These are phyloP conservation scores for Phytopythium vexans DNA, from an alignment of 352 stramenopile species.

Conservation along the genomic window DNA sequence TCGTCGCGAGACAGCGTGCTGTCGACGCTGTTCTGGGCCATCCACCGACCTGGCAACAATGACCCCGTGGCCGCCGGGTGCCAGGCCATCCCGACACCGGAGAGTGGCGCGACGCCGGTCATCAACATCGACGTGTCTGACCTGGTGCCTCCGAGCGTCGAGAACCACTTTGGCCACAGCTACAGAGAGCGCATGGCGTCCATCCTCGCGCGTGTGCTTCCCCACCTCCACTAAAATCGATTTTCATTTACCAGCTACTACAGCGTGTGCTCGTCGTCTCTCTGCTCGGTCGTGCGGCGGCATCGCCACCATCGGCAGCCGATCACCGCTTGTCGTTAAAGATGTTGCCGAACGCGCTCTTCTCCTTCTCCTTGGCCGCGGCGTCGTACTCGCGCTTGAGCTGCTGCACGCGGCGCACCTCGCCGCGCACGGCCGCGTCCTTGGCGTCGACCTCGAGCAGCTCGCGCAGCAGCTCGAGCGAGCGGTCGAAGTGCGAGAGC, in stretches of 20 bases:
- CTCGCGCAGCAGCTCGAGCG: conserved; percentile 47
- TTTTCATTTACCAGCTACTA: not conserved
- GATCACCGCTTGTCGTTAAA: conserved; percentile 52
- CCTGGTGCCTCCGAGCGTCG: conserved; percentile 45
- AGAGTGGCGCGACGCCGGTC: conserved; percentile 7
- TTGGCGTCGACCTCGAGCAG: conserved; percentile 62
- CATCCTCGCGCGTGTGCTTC: conserved; percentile 46
- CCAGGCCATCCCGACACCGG: conserved; percentile 24
- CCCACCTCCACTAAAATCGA: conserved; percentile 24
- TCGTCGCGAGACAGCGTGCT: conserved; percentile 71
- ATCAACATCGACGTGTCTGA: conserved; percentile 75
- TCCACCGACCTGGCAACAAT: conserved; percentile 44
- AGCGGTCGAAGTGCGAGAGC: conserved; percentile 51
- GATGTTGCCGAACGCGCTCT: conserved; percentile 65
- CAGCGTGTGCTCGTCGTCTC: no score
- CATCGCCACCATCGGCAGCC: conserved; percentile 2
- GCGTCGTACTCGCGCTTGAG: conserved; percentile 57
- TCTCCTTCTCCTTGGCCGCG: conserved; percentile 51
- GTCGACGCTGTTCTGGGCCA: conserved; percentile 69
- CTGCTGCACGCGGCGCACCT: conserved; percentile 52
- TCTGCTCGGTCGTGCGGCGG: not conserved
- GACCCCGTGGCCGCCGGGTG: conserved; percentile 52
- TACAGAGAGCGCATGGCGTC: conserved; percentile 69
- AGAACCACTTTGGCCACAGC: conserved; percentile 80
- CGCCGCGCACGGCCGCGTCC: conserved; percentile 58